These are phyloP conservation scores for Aspergillus ustus DNA, from an alignment of 2,329 filamentous ascomycete species.

Conservation along the genomic window DNA sequence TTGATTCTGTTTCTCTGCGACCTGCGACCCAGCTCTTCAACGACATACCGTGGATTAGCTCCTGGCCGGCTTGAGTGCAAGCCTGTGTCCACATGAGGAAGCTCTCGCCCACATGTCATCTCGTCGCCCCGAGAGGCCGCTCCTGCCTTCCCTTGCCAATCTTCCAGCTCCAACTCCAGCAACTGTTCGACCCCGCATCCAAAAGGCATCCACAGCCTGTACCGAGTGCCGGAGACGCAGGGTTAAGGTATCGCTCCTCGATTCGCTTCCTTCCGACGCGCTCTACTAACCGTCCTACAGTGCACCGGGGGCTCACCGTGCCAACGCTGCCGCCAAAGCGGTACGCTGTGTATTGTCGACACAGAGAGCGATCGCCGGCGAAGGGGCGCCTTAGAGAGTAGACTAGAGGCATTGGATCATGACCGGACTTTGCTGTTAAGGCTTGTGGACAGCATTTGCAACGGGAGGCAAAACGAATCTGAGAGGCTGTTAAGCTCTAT, in stretches of 20 bases:
- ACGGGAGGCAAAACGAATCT: slow-evolving; percentile 20
- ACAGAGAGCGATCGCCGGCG: slow-evolving; percentile 30
- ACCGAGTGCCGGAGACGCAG: slow-evolving; percentile 5
- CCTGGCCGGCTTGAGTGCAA: too few species aligned
- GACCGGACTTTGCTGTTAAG: slow-evolving; percentile 27
- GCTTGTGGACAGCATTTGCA: slow-evolving; percentile 28
- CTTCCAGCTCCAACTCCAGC: not conserved
- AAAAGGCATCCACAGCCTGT: slow-evolving; percentile 7
- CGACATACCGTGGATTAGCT: too few species aligned
- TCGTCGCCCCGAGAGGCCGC: not conserved
- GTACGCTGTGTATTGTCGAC: slow-evolving; percentile 29
- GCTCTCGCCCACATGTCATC: not conserved
- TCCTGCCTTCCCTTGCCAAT: not conserved
- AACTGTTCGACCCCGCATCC: not conserved
- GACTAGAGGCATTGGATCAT: slow-evolving; percentile 29
- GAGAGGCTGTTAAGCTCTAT: slow-evolving; percentile 27
- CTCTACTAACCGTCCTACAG: slow-evolving; percentile 31
- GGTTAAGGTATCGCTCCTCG: not conserved
- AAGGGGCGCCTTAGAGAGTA: slow-evolving; percentile 29
- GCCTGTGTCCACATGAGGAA: too few species aligned
- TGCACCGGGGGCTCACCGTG: slow-evolving; percentile 30
- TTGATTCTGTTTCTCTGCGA: too few species aligned
- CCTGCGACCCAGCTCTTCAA: too few species aligned
- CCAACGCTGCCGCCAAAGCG: slow-evolving; percentile 25
- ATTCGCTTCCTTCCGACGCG: not conserved